These are phyloP conservation scores for Zizania latifolia DNA, from an alignment of 176 grass and related monocot genomes.

Conservation along the genomic window DNA sequence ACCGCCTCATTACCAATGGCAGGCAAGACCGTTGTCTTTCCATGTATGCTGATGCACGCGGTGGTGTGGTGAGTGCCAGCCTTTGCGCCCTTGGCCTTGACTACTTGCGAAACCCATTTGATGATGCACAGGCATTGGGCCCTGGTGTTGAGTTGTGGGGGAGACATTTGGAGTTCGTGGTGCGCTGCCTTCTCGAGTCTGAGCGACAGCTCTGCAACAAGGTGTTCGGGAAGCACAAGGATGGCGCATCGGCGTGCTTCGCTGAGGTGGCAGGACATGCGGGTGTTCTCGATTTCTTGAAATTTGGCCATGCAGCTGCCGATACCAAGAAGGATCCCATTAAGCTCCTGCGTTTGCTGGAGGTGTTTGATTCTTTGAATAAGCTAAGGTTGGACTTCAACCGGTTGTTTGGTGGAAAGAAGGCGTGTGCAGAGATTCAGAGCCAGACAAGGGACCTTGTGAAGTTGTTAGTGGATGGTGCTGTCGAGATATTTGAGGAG, in stretches of 20 bases:
- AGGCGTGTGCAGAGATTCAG: conserved; percentile 67
- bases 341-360: conserved; percentile 64
- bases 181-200: conserved; percentile 50
- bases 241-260: conserved; percentile 36
- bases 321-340: conserved; percentile 88
- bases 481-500: conserved; percentile 73
- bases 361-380: conserved; percentile 70
- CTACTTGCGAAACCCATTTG: conserved; percentile 38
- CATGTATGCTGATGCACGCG: conserved; percentile 35
- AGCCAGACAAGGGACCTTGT: conserved; percentile 69
- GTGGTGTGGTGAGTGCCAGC: conserved; percentile 45
- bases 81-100: conserved; percentile 45
- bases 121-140: conserved; percentile 39
- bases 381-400: conserved; percentile 74
- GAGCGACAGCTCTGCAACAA: conserved; percentile 56
- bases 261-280: conserved; percentile 46
- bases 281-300: conserved; percentile 58
- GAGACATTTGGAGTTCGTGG: conserved; percentile 55
- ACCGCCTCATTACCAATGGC: conserved; percentile 45
- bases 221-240: conserved; percentile 49
- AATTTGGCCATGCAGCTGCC: conserved; percentile 45
- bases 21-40: conserved; percentile 30
- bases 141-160: conserved; percentile 47
- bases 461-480: conserved; percentile 58
- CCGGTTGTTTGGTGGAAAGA: conserved; percentile 63